phyloP scores from a whole-genome alignment of 768 basidiomycete genomes.

The Xanthoconium stramineum region DNA sequence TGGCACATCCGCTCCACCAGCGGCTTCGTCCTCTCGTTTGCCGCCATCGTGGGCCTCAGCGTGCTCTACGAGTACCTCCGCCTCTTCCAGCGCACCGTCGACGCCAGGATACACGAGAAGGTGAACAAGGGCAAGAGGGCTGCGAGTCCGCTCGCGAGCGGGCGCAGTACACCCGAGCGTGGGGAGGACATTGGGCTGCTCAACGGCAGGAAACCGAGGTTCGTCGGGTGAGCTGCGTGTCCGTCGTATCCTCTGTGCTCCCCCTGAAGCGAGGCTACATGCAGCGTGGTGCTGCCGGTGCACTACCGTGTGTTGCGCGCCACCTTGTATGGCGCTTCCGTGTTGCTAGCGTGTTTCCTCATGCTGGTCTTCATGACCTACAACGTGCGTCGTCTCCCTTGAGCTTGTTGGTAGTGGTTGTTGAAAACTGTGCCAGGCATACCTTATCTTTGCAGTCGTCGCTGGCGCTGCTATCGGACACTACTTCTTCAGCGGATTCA shows the following conservation, averaged over 20 bases:
- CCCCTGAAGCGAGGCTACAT: too few relatives aligned
- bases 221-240: background rate
- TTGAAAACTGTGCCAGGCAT: conserved; percentile 51
- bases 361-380: conserved; percentile 98
- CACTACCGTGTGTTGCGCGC: conserved; percentile 58
- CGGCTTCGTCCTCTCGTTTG: conserved; percentile 61
- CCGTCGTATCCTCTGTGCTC: background rate
- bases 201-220: conserved; percentile 37
- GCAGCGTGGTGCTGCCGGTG: conserved; percentile 1
- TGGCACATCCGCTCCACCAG: conserved; percentile 68
- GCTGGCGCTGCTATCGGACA: conserved; percentile 82
- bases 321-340: conserved; percentile 65
- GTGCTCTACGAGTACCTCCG: conserved; percentile 82
- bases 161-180: conserved; percentile 39
- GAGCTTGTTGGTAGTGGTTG: background rate
- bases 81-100: conserved; percentile 55
- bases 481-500: conserved; percentile 64
- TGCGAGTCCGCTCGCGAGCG: conserved; percentile 34
- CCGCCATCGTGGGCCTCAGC: conserved; percentile 62
- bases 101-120: conserved; percentile 51
- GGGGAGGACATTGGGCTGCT: conserved; percentile 56
- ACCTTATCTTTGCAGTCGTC: conserved; percentile 80
- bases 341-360: conserved; percentile 83
- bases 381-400: conserved; percentile 55
- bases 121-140: conserved; percentile 51